Evolutionary conservation across 768 basidiomycete species (phyloP).

Genomic region (Mycena haematopus): DNA sequence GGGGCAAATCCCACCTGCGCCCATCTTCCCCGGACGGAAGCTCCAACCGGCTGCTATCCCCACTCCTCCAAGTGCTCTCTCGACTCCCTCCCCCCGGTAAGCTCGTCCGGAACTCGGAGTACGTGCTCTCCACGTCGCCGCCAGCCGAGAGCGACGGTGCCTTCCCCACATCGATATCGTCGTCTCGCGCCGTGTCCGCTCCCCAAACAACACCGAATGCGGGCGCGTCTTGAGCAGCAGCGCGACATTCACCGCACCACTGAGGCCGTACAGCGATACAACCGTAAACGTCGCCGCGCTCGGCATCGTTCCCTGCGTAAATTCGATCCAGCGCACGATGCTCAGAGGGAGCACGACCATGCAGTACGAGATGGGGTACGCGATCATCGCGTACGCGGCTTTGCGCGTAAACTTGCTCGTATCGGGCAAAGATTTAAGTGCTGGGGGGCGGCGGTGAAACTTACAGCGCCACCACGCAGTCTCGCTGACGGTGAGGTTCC

Average conservation of each 20-base stretch:
- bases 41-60: conserved; percentile 9
- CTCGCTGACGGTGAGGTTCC: conserved; percentile 40
- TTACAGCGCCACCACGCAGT: conserved; percentile 43
- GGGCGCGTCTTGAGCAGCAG: conserved; percentile 45
- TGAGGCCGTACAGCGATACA: conserved; percentile 43
- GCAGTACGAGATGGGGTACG: conserved; percentile 46
- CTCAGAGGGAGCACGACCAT: conserved; percentile 47
- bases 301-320: conserved; percentile 31
- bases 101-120: not conserved
- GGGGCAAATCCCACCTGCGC: conserved; percentile 12
- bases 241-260: conserved; percentile 47
- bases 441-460: conserved; percentile 23
- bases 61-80: not conserved
- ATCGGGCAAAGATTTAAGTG: not conserved
- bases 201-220: conserved; percentile 41
- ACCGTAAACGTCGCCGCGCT: conserved; percentile 42
- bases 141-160: conserved; percentile 4
- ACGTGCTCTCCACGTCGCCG: not conserved
- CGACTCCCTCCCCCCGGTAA: conserved; percentile 1
- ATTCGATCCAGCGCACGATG: conserved; percentile 47
- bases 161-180: not conserved
- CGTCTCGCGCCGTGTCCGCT: not conserved
- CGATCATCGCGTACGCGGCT: conserved; percentile 36
- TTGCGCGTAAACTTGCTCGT: conserved; percentile 12
- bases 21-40: conserved; percentile 13